Conservation (phyloP, 768 basidiomycete species). For the Rhizopogon roseolus region DNA sequence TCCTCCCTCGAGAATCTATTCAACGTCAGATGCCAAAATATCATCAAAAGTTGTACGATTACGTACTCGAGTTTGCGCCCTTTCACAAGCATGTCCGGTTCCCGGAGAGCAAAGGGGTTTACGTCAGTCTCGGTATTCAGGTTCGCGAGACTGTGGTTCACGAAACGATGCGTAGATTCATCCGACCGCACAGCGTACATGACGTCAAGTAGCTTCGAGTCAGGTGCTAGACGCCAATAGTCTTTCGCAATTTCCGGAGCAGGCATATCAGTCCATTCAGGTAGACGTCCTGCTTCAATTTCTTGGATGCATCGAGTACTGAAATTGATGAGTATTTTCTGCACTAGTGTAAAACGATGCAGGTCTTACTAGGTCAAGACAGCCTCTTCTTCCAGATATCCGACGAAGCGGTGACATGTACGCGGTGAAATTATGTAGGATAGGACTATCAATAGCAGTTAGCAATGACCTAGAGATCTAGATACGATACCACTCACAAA, state of each 20-base stretch:
- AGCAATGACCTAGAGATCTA: conserved; percentile 8
- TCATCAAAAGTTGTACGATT: neutral
- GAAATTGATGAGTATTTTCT: conserved; percentile 10
- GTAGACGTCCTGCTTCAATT: conserved; percentile 74
- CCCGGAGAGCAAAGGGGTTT: conserved; percentile 85
- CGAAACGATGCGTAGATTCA: conserved; percentile 90
- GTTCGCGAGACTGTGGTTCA: conserved; percentile 94
- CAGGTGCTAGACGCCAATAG: conserved; percentile 78
- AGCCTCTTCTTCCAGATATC: conserved; percentile 91
- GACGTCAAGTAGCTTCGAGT: conserved; percentile 82
- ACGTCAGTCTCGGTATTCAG: conserved; percentile 72
- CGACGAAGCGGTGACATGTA: conserved; percentile 88
- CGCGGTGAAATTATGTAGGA: conserved; percentile 74
- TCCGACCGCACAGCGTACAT: conserved; percentile 91
- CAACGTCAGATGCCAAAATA: neutral
- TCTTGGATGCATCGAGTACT: conserved; percentile 83
- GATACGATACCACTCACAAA: conserved; percentile 49
- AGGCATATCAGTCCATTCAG: conserved; percentile 71
- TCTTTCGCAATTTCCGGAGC: conserved; percentile 91
- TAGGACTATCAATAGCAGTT: conserved; percentile 43
- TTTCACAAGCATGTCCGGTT: conserved; percentile 83
- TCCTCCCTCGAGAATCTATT: conserved; percentile 64
- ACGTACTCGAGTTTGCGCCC: conserved; percentile 72
- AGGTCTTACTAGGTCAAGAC: conserved; percentile 78
- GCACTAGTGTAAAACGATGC: conserved; percentile 8